These are phyloP conservation scores for Yamadazyma kanchanaburiensis DNA, from an alignment of 1,139 yeast species.

Conservation along the genomic window DNA sequence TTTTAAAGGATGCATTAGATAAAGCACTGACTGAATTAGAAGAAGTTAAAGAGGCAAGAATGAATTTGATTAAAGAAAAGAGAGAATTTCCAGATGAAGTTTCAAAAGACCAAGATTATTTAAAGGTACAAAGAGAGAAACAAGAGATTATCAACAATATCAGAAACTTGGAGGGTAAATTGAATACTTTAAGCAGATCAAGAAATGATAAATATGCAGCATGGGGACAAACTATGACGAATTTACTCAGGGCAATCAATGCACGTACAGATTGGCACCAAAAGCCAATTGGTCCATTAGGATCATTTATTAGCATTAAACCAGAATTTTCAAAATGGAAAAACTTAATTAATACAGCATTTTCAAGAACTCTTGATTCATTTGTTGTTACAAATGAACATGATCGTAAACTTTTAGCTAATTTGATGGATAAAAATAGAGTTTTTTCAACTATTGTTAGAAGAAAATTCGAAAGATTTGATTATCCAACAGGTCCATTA, in stretches of 20 bases:
- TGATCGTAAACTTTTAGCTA: slow-evolving; percentile 53
- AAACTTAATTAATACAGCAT: slow-evolving; percentile 53
- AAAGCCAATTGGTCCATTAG: slow-evolving; percentile 83
- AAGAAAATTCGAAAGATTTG: slow-evolving; percentile 55
- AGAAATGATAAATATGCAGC: slow-evolving; percentile 35
- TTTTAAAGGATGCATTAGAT: neutral
- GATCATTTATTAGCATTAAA: slow-evolving; percentile 57
- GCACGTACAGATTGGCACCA: slow-evolving; percentile 34
- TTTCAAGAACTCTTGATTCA: slow-evolving; percentile 48
- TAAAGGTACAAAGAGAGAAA: neutral
- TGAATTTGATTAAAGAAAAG: slow-evolving; percentile 16
- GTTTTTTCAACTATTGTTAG: slow-evolving; percentile 42
- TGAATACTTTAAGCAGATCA: slow-evolving; percentile 16
- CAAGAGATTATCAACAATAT: slow-evolving; percentile 4
- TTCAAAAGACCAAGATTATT: neutral
- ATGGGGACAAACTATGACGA: slow-evolving; percentile 45
- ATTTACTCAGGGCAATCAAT: slow-evolving; percentile 41
- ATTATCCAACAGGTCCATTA: slow-evolving; percentile 35
- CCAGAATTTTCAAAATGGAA: slow-evolving; percentile 57
- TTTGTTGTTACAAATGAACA: slow-evolving; percentile 65
- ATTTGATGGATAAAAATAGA: slow-evolving; percentile 32
- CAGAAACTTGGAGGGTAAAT: slow-evolving; percentile 12
- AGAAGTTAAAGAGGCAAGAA: slow-evolving; percentile 37
- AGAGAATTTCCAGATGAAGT: slow-evolving; percentile 1
- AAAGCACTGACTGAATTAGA: slow-evolving; percentile 36